Base-by-base conservation (phyloP, 2,329 filamentous ascomycete genomes). In the Ophiostoma sp. region DNA sequence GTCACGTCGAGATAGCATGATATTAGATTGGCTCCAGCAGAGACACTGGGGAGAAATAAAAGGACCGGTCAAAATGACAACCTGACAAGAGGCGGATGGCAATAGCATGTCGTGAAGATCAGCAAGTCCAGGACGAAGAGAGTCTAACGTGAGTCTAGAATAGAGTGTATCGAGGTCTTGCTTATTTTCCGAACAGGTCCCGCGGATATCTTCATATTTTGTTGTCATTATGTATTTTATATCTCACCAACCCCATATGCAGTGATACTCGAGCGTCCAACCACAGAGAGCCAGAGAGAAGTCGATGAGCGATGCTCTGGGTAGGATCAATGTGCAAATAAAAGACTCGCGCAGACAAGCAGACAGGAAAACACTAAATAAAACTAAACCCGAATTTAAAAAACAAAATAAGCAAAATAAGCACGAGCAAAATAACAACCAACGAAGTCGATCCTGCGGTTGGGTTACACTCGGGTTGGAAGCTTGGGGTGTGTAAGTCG, bases 381-480 rank as follows among this genome's bases (percentile, higher is more conserved):
- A 57, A 11, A 57, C 4, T 3, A 27, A 27, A 57, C 11, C 15
- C 4, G 13, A 10, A 13, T 3, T 27, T 23, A 13, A 27, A 31
- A 41, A 11, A 41, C 4, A 41, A 5, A 6, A 5, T 41, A 2
- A 7, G 2, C 10, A 41, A 15, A 41, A 41, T 41, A 41, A 41
- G 15, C 15, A 5, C 6, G 39, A 41, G 39, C 52, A 27, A 57
- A 6, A 13, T 13, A 57, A 31, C 52, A 57, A 13, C 52, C 52
- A 27, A 57, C 52, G 23, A 57, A 15, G 52, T 27, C 52, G 52
- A 57, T 57, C 52, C 52, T 27, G 23, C 10, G 4, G 23, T 57
- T 57, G 52, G 52, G 52, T 57, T 31, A 27, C 52, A 57, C 52
- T 57, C 52, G 52, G 52, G 52, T 57, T 57, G 23, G 52, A 31